Evolutionary conservation across 2,329 filamentous ascomycete species (phyloP).

Genomic region (Huntiella abstrusa): DNA sequence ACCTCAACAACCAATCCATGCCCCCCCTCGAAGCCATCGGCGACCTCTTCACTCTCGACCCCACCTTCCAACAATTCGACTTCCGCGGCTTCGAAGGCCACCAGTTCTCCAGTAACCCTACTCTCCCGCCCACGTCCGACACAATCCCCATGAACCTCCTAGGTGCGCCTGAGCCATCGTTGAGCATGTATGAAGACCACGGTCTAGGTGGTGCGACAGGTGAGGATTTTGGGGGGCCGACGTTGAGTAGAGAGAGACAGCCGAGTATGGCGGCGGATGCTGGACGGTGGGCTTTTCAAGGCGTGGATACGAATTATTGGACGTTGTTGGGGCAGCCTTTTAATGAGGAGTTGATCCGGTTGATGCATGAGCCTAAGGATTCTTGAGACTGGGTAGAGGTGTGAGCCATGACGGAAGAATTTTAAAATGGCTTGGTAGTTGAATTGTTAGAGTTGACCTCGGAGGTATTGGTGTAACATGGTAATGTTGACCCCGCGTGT

Average conservation of each 20-base stretch:
- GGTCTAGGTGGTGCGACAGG: background rate
- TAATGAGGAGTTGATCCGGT: constrained; percentile 5
- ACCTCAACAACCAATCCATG: background rate
- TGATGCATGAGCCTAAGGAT: constrained; percentile 3
- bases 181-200: background rate
- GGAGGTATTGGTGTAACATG: too few species aligned
- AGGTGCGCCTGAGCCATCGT: background rate
- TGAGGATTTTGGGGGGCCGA: background rate
- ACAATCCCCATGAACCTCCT: too few species aligned
- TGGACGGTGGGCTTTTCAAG: constrained; percentile 24
- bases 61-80: constrained; percentile 2
- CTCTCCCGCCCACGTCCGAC: too few species aligned
- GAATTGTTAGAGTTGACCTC: too few species aligned
- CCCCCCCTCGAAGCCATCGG: constrained; percentile 2
- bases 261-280: constrained; percentile 18
- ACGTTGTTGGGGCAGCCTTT: constrained; percentile 16
- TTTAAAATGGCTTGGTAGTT: too few species aligned
- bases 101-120: constrained; percentile 5
- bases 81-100: constrained; percentile 8
- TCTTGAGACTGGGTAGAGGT: background rate
- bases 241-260: background rate
- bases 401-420: too few species aligned
- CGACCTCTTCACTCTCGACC: constrained; percentile 10
- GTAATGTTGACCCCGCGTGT: too few species aligned
- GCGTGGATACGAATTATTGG: constrained; percentile 22